phyloP scores from a whole-genome alignment of 129 eudicot genomes.

The Centella asiatica region DNA sequence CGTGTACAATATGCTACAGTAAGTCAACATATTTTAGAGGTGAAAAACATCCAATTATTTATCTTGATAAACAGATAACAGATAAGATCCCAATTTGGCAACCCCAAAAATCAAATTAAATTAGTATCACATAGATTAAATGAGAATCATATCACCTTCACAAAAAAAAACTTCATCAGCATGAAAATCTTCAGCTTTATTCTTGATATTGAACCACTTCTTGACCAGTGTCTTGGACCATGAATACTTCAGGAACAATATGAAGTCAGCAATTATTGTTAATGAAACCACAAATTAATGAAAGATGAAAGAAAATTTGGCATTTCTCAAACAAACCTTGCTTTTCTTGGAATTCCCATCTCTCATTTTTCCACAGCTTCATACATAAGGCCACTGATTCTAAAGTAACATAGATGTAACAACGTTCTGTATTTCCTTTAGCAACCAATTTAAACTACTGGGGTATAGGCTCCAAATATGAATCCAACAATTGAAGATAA shows the following conservation, averaged over 20 bases:
- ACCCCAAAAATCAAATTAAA: conserved; percentile 22
- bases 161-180: conserved; percentile 58
- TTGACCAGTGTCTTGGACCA: conserved; percentile 84
- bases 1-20: conserved; percentile 25
- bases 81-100: conserved; percentile 15
- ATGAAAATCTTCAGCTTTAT: conserved; percentile 67
- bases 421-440: conserved; percentile 3
- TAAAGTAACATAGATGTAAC: conserved; percentile 1
- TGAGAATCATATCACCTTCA: neutral
- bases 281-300: conserved; percentile 3
- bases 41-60: neutral
- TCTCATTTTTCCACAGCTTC: conserved; percentile 59
- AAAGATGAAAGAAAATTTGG: neutral
- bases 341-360: conserved; percentile 71
- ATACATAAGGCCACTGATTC: conserved; percentile 21
- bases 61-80: neutral
- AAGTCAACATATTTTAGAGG: conserved; percentile 25
- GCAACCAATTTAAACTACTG: neutral
- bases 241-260: conserved; percentile 49
- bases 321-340: conserved; percentile 61
- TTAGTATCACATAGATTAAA: neutral
- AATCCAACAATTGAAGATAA: conserved; percentile 2
- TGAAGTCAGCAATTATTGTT: conserved; percentile 15
- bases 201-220: conserved; percentile 86
- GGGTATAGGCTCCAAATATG: conserved; percentile 1